Evolutionary conservation across 345 rosid species (phyloP).

Genomic region (Pistacia vera): DNA sequence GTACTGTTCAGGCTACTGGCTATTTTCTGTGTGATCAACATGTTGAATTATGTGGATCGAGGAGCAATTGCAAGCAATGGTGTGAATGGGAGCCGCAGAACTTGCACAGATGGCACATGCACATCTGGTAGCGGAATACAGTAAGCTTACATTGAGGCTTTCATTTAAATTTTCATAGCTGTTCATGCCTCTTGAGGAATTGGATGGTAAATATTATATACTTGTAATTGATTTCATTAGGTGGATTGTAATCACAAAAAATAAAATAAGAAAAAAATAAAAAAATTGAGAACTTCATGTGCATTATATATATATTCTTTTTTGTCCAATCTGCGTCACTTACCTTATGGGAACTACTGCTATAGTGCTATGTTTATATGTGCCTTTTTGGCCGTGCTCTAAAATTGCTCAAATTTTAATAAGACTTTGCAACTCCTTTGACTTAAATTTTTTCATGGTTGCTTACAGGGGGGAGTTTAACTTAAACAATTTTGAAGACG

Average conservation of each 20-base stretch:
- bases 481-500: constrained; percentile 88
- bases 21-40: constrained; percentile 81
- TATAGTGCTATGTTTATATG: neutral
- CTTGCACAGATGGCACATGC: constrained; percentile 77
- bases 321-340: neutral
- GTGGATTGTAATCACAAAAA: too few species aligned
- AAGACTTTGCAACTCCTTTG: neutral
- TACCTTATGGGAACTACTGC: neutral
- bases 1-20: constrained; percentile 65
- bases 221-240: too few species aligned
- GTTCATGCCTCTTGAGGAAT: too few species aligned
- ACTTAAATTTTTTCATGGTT: constrained; percentile 5
- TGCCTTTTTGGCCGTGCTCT: neutral
- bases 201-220: too few species aligned
- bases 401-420: neutral
- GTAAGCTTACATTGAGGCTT: constrained; percentile 52
- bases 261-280: neutral
- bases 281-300: neutral
- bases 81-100: constrained; percentile 73
- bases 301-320: neutral
- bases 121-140: constrained; percentile 84
- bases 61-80: constrained; percentile 98
- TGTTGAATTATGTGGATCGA: constrained; percentile 85
- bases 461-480: constrained; percentile 71
- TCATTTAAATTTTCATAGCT: neutral